phyloP scores from a whole-genome alignment of 1,139 yeast species.

The Diutina rugosa region DNA sequence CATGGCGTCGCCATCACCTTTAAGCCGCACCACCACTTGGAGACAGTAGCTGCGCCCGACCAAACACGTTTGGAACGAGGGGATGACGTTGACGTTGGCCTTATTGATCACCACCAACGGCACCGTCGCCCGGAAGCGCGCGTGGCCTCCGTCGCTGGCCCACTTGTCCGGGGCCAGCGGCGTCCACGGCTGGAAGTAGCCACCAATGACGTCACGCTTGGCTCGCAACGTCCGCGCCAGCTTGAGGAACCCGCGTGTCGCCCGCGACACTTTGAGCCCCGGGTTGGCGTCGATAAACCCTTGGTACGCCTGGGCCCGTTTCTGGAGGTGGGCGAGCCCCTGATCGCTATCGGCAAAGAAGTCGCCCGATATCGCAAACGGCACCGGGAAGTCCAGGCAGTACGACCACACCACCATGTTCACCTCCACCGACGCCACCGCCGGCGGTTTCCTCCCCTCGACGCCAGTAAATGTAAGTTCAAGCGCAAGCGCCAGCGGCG shows the following conservation, averaged over 20 bases:
- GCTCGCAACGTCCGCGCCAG: not conserved
- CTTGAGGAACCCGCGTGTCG: not conserved
- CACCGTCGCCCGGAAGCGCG: slow-evolving; percentile 9
- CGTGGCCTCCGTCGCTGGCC: slow-evolving; percentile 3
- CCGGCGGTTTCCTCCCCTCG: slow-evolving; percentile 15
- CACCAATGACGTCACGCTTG: slow-evolving; percentile 28
- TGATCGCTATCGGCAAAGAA: slow-evolving; percentile 16
- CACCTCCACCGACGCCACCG: slow-evolving; percentile 18
- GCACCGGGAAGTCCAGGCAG: slow-evolving; percentile 29
- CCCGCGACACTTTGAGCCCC: not conserved
- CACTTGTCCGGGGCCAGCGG: slow-evolving; percentile 12
- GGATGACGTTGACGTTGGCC: slow-evolving; percentile 35
- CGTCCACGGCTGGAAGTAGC: slow-evolving; percentile 20
- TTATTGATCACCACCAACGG: slow-evolving; percentile 23
- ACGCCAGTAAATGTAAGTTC: not conserved
- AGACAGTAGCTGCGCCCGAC: slow-evolving; percentile 39
- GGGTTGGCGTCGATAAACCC: not conserved
- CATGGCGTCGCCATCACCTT: slow-evolving; percentile 13
- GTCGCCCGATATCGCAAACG: slow-evolving; percentile 27
- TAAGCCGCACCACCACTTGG: slow-evolving; percentile 25
- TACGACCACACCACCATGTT: slow-evolving; percentile 32
- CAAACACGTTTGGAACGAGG: slow-evolving; percentile 45
- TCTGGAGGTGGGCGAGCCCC: not conserved
- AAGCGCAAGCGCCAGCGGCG: not conserved
- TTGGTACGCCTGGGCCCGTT: not conserved